Evolutionary conservation across 169 alveolate genomes (phyloP), one percentile per base, ranked within the genome.

Genomic region (Plasmodium inui): DNA sequence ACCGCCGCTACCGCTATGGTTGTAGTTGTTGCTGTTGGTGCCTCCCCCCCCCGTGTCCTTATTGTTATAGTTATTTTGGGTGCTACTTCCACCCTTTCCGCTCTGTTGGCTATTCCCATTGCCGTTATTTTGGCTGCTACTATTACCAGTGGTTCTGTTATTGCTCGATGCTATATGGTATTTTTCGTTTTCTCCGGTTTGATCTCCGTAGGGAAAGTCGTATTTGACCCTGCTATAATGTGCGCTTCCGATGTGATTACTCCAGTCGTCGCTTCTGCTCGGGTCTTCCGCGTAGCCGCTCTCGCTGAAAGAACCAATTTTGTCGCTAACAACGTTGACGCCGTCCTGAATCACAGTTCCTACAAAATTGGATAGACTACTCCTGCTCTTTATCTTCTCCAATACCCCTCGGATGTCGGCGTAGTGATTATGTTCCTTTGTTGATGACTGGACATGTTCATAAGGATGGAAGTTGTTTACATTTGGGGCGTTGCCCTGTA

Each of bases 311-410:
- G 30, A 9, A 67, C 76, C 76, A 67, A 26, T 26, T 26, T 8
- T 67, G n/a, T 67, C 37, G 37, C 76, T 67, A 67, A 67, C 76
- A 22, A 22, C 41, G 4, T 67, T 67, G 76, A 12, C 76, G 37
- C 76, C 37, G n/a, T 67, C 76, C 39, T 26, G 41, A 67, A 26
- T 67, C 6, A 28, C 76, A n/a, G 9, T 67, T 67, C 22, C 76
- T 28, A 67, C 37, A 26, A 67, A 67, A 28, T 67, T 67, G 76
- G 76, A 67, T 7, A 67, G 37, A 19, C 76, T 41, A 28, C 37
- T 67, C 37, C 76, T 67, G 76, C 37, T 67, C 37, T 67, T 67
- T 19, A 67, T 67, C 34, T 67, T 67, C n/a, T 67, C 76, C 76
- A 37, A 67, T 10, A 67, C 76, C 14, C 37, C 76, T 67, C 76